phyloP scores from a whole-genome alignment of 805 yeast species.

The Cyberlindnera subsufficiens region DNA sequence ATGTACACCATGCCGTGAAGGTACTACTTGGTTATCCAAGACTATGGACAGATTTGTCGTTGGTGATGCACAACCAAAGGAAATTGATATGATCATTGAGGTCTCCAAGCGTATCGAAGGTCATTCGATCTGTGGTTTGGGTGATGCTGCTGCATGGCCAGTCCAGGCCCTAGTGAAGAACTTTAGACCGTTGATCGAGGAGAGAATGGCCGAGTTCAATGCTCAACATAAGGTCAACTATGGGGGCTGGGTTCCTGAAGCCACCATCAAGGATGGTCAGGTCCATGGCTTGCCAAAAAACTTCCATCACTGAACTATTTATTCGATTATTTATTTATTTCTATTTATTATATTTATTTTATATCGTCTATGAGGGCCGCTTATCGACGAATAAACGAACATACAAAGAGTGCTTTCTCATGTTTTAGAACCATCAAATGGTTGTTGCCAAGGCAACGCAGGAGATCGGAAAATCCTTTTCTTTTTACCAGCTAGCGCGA shows the following conservation, averaged over 20 bases:
- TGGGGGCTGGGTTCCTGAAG: constrained; percentile 76
- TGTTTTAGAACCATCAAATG: too few species aligned
- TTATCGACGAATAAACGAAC: not conserved
- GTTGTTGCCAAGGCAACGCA: too few species aligned
- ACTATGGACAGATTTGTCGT: constrained; percentile 77
- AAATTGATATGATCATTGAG: constrained; percentile 81
- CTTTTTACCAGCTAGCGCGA: too few species aligned
- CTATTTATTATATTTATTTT: constrained; percentile 4
- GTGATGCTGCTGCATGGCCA: constrained; percentile 95
- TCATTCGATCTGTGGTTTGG: constrained; percentile 87
- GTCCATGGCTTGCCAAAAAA: constrained; percentile 51
- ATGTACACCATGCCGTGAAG: constrained; percentile 94
- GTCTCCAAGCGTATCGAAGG: constrained; percentile 85
- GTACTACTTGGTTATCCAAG: constrained; percentile 78
- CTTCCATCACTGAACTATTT: constrained; percentile 18
- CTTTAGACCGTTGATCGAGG: constrained; percentile 78
- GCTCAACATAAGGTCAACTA: constrained; percentile 36
- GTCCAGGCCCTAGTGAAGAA: constrained; percentile 82
- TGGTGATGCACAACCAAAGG: constrained; percentile 78
- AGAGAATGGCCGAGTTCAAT: constrained; percentile 62
- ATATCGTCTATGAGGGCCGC: not conserved
- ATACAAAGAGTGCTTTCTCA: not conserved
- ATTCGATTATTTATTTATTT: constrained; percentile 5
- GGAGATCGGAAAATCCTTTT: too few species aligned
- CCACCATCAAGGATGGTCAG: constrained; percentile 54